A percentile compares a stretch with the other conserved stretches of the same genome.
Conservation (phyloP, 2,329 filamentous ascomycete species). For the Chrysoporthe deuterocubensis region DNA sequence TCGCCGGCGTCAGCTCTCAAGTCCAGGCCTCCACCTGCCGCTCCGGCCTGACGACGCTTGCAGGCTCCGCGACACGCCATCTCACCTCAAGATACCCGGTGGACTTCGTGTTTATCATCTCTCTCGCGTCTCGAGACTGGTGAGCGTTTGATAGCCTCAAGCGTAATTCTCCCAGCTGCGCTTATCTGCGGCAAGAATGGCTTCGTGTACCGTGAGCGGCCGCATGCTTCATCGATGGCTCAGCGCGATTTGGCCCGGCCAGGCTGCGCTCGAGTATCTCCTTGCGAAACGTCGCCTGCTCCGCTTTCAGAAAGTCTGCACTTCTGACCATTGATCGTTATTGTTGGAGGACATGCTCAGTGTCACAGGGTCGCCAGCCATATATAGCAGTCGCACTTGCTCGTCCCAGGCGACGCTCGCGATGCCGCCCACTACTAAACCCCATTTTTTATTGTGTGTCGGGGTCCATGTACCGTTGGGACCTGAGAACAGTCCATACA, state of each 20-base stretch:
- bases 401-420: slow-evolving; percentile 7
- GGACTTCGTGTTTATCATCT: neutral
- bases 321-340: slow-evolving; percentile 6
- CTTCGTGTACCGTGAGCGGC: neutral
- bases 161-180: neutral
- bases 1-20: neutral
- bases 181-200: neutral
- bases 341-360: slow-evolving; percentile 8
- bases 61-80: neutral
- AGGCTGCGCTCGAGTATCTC: neutral
- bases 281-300: neutral
- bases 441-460: neutral
- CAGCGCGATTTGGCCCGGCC: neutral
- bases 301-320: neutral
- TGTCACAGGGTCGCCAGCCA: neutral
- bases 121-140: neutral
- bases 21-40: neutral
- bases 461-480: neutral
- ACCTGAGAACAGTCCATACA: neutral
- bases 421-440: neutral
- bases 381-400: slow-evolving; percentile 10
- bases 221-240: neutral
- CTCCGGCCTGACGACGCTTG: neutral
- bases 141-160: neutral
- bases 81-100: neutral